A percentile compares a stretch with the other conserved stretches of the same genome.
Conservation (phyloP, 2,329 filamentous ascomycete genomes). For the Alternaria arborescens region DNA sequence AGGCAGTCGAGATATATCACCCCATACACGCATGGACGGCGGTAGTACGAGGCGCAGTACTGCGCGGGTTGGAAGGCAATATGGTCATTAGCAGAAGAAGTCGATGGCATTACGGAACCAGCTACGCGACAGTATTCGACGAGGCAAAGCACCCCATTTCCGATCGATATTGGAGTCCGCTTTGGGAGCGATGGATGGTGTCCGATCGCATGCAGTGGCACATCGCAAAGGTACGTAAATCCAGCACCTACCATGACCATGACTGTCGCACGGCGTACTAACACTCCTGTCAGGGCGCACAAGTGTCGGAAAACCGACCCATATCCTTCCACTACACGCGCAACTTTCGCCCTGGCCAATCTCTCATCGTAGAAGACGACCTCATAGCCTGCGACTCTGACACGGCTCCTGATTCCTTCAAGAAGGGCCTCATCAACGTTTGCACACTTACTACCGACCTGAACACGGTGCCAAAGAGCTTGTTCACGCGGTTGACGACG, state of each 20-base stretch:
- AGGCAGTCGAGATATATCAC: slow-evolving; percentile 80
- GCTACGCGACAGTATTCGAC: slow-evolving; percentile 82
- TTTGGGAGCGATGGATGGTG: slow-evolving; percentile 87
- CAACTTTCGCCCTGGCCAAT: slow-evolving; percentile 82
- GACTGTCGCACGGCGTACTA: slow-evolving; percentile 3
- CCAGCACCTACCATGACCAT: neutral
- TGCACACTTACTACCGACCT: slow-evolving; percentile 84
- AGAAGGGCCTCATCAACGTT: slow-evolving; percentile 69
- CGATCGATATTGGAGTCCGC: slow-evolving; percentile 79
- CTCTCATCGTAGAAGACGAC: slow-evolving; percentile 80
- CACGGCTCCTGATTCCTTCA: slow-evolving; percentile 64
- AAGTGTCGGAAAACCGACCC: slow-evolving; percentile 75
- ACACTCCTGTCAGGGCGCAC: slow-evolving; percentile 66
- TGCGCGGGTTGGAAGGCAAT: slow-evolving; percentile 78
- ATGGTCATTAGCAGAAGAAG: slow-evolving; percentile 80
- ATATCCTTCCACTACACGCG: slow-evolving; percentile 87
- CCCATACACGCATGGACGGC: slow-evolving; percentile 84
- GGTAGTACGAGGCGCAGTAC: slow-evolving; percentile 78
- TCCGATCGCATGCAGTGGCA: slow-evolving; percentile 87
- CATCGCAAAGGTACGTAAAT: slow-evolving; percentile 70
- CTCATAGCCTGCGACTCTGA: slow-evolving; percentile 79
- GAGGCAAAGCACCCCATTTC: slow-evolving; percentile 75
- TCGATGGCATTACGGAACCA: slow-evolving; percentile 80
- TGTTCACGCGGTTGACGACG: slow-evolving; percentile 80
- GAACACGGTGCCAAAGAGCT: slow-evolving; percentile 73